Evolutionary conservation across 148 eudicot genomes (phyloP).

Genomic region (Dianthus caryophyllus): DNA sequence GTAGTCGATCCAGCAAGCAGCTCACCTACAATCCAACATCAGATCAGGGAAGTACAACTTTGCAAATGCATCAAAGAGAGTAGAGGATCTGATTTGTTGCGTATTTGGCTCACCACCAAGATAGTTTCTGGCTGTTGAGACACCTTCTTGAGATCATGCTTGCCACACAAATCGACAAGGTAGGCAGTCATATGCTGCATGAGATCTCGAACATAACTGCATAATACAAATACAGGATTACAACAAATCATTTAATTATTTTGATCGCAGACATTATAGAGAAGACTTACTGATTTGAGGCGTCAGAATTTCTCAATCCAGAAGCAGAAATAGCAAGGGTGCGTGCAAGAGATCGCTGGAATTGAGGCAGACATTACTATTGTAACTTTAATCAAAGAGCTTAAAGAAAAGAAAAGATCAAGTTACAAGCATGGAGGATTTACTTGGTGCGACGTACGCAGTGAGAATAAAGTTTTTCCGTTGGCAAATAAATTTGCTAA

Average conservation of each 20-base stretch:
- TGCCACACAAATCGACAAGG: constrained; percentile 66
- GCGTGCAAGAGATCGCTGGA: constrained; percentile 83
- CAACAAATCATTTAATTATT: constrained; percentile 22
- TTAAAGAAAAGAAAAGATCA: constrained; percentile 4
- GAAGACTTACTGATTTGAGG: constrained; percentile 67
- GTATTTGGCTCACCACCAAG: constrained; percentile 47
- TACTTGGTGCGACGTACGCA: constrained; percentile 82
- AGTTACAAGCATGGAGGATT: constrained; percentile 12
- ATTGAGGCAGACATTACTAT: neutral
- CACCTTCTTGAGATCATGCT: constrained; percentile 55
- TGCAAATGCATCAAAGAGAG: constrained; percentile 4
- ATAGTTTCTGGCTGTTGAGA: constrained; percentile 82
- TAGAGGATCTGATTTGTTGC: neutral
- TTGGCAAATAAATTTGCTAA: constrained; percentile 67
- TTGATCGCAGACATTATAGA: constrained; percentile 3
- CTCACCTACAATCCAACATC: constrained; percentile 46
- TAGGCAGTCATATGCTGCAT: constrained; percentile 58
- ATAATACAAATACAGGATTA: constrained; percentile 6
- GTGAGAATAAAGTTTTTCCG: constrained; percentile 53
- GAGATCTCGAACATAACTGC: constrained; percentile 70
- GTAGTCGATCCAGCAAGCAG: constrained; percentile 89
- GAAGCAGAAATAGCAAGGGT: constrained; percentile 74
- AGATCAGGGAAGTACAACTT: neutral
- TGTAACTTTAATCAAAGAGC: neutral
- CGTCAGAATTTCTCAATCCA: constrained; percentile 54